These are phyloP conservation scores for Elaeis guineensis DNA, from an alignment of 176 grass and related monocot genomes.

Conservation along the genomic window DNA sequence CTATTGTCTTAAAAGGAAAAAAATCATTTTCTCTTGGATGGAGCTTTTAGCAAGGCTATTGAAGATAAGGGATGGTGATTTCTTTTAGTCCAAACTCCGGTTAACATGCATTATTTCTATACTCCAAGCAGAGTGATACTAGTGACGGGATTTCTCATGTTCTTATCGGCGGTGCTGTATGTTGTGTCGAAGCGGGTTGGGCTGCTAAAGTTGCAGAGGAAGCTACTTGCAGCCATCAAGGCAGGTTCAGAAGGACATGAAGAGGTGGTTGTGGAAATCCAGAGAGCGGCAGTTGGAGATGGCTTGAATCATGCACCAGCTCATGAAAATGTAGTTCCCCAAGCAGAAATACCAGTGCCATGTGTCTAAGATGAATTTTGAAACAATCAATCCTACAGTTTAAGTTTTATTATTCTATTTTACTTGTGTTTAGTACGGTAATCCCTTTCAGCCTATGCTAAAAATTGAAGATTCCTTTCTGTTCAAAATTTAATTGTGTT, in stretches of 20 bases:
- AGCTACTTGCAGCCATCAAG: conserved; percentile 24
- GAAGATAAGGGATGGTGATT: no score
- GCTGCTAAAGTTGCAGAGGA: conserved; percentile 69
- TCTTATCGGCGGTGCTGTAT: conserved; percentile 1
- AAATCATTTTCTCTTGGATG: background rate
- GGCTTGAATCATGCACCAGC: background rate
- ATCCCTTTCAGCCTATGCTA: no score
- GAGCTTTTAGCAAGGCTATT: no score
- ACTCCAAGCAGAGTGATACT: conserved; percentile 51
- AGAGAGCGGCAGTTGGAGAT: background rate
- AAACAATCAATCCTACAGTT: conserved; percentile 2
- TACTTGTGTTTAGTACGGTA: background rate
- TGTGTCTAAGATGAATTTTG: conserved; percentile 58
- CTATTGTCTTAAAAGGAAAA: no score
- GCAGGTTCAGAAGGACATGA: no score
- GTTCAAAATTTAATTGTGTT: no score
- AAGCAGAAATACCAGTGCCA: background rate
- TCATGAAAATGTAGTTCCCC: conserved; percentile 7
- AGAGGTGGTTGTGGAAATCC: no score
- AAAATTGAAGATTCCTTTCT: no score
- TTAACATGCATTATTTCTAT: no score
- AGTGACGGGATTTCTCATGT: conserved; percentile 34
- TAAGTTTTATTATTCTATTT: no score
- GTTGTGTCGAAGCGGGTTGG: conserved; percentile 24
- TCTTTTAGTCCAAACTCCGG: no score